Evolutionary conservation across 164 flowering plant species (phyloP).

Genomic region (Vitis riparia): DNA sequence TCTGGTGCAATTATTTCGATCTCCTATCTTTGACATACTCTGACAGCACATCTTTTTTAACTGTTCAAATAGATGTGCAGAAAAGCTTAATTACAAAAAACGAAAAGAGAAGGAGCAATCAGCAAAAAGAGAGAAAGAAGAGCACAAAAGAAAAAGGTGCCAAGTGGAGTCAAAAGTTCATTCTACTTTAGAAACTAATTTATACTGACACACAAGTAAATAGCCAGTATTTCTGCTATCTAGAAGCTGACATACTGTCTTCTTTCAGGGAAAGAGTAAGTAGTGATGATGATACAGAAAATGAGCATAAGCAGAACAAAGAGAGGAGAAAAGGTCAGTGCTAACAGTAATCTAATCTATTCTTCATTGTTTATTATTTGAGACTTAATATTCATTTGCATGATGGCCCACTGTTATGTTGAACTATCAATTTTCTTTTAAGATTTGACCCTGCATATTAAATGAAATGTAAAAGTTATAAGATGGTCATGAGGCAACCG

Average conservation of each 20-base stretch:
- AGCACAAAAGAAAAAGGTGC: slow-evolving; percentile 56
- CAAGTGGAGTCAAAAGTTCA: neutral
- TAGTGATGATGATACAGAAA: slow-evolving; percentile 32
- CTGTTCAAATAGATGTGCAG: slow-evolving; percentile 60
- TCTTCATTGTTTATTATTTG: too few species aligned
- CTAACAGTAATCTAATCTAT: too few species aligned
- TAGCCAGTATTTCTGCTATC: neutral
- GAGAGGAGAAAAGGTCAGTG: slow-evolving; percentile 47
- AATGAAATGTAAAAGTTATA: too few species aligned
- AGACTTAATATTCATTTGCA: neutral
- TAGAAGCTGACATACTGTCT: slow-evolving; percentile 13
- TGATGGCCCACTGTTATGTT: neutral
- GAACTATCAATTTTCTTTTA: too few species aligned
- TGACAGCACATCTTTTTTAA: slow-evolving; percentile 6
- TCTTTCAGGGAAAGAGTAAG: slow-evolving; percentile 41
- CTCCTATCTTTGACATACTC: slow-evolving; percentile 4
- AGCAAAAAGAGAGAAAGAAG: slow-evolving; percentile 41
- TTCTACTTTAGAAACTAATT: neutral
- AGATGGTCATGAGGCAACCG: too few species aligned
- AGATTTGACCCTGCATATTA: too few species aligned
- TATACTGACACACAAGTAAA: neutral
- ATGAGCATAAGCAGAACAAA: slow-evolving; percentile 25
- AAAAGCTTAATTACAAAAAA: slow-evolving; percentile 70
- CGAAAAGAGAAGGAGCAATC: slow-evolving; percentile 60
- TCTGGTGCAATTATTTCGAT: too few species aligned